Conservation (phyloP, 2,329 filamentous ascomycete species). For the Capronia coronata region DNA sequence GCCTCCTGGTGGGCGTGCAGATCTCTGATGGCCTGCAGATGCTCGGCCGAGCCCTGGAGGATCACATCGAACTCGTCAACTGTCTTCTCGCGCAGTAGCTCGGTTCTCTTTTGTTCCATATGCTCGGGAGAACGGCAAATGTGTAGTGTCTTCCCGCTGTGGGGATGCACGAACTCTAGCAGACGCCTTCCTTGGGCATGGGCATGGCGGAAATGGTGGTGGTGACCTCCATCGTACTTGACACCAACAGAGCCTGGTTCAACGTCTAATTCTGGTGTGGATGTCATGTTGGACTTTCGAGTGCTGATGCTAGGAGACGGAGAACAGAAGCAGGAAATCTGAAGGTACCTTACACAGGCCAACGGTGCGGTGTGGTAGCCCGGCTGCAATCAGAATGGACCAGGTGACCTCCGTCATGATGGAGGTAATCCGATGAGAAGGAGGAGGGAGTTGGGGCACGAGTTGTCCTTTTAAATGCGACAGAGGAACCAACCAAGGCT, state of each 20-base stretch:
- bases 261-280: constrained; percentile 5
- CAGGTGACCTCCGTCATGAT: too few species aligned
- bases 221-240: constrained; percentile 20
- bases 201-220: constrained; percentile 28
- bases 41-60: constrained; percentile 19
- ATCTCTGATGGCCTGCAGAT: constrained; percentile 40
- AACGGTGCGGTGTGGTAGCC: too few species aligned
- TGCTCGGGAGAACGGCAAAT: constrained; percentile 53
- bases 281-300: constrained; percentile 4
- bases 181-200: constrained; percentile 38
- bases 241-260: constrained; percentile 2
- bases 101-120: constrained; percentile 23
- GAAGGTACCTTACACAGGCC: too few species aligned
- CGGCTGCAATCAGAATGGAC: too few species aligned
- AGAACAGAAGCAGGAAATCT: too few species aligned
- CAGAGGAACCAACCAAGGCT: too few species aligned
- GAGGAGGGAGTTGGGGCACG: too few species aligned
- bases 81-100: constrained; percentile 10
- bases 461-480: too few species aligned
- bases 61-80: constrained; percentile 17
- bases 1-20: constrained; percentile 50
- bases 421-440: too few species aligned
- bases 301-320: too few species aligned
- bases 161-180: constrained; percentile 45
- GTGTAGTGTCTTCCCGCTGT: constrained; percentile 52